Base-by-base conservation (phyloP, 495 filamentous ascomycete species). In the Penicillium ucsense region DNA sequence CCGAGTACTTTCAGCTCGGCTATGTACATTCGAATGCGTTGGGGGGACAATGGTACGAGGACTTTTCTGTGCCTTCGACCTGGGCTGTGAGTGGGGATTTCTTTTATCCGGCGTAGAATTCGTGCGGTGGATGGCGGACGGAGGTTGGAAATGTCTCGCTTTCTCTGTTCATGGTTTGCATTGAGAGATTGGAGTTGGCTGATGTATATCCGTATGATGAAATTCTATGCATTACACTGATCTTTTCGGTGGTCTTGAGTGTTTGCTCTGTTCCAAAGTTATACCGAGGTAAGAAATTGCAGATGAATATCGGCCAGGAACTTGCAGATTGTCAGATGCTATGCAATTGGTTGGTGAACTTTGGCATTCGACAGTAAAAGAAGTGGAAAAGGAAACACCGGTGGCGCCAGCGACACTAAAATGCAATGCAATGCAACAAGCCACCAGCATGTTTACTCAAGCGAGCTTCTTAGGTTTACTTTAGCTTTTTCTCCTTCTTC, bases 1-100 rank as follows among this genome's bases (percentile, higher is more conserved):
- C 78, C 6, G 84, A 88, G 65, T 94, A 88, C 56, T 90, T 94
- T 63, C 70, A 86, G 10, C 91, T 94, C 65, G 84, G 74, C n/a
- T 86, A 79, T 65, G 79, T 89, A 65, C 68, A 75, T 53, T 41
- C 59, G 8, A 68, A 67, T 51, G 48, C 62, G 0, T 39, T 72
- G 43, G 71, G 70, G 11, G 85, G 85, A 0, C 76, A 79, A 40
- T 63, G 65, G 42, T 77, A 73, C 54, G 80, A 77, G 46, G 89
- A 95, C 65, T 95, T 89, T 53, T 87, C 86, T 8, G 80, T 76
- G 45, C 83, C 89, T 0, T 86, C 83, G 8, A 74, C 67, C 31
- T 88, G 89, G 86, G 67, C 69, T 12, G 59, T 30, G 3, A 67
- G 83, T 59, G 82, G 84, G 7, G 62, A 67, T 20, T 91, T 55